Base-by-base conservation (phyloP, 192 early-diverging fungal species). In the Entrophospora sp. region DNA sequence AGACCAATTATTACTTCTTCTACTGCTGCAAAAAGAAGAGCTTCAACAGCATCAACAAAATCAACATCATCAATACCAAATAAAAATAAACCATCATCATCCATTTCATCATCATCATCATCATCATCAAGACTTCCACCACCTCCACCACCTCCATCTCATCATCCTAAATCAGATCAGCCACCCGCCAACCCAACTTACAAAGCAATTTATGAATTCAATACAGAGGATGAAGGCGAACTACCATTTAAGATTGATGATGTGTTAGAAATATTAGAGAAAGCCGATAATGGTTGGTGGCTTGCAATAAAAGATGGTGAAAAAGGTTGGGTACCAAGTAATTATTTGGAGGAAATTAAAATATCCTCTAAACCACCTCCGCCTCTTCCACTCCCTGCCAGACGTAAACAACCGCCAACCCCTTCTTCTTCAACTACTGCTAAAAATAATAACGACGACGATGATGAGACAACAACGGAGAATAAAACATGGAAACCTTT, bases 271-370 rank as follows among this genome's bases (percentile, higher is more conserved):
- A 83, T 91, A 60, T 60, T 96, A 28, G 91, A 94, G 66, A 85
- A 85, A 69, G 83, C 86, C 48, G 95, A 96, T 83, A 81, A 86
- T 13, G 92, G 96, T 68, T 98, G 96, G 96, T 89, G 87, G 79
- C 80, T 81, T 53, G 93, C 93, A 7, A 83, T 91, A 56, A 59
- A 71, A 40, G 73, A 73, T 51, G 64, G 51, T 42, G 27, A 55
- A 57, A 69, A 82, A 42, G 75, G 73, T 89, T 67, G 96, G 96
- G 16, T 97, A 28, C 96, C 96, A 12, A 85, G 82, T 44, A 88
- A 86, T 60, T 97, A 99, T 81, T 85, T 97, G n/a, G 87, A 94
- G 81, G 58, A 83, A 76, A 74, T 81, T 75, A 83, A 68, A 30
- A 42, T 34, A 22, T 63, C 84, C 1, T 84, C 89, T 5, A 83